Conservation (phyloP, 2,329 filamentous ascomycete species). For the Aspergillus novofumigatus region DNA sequence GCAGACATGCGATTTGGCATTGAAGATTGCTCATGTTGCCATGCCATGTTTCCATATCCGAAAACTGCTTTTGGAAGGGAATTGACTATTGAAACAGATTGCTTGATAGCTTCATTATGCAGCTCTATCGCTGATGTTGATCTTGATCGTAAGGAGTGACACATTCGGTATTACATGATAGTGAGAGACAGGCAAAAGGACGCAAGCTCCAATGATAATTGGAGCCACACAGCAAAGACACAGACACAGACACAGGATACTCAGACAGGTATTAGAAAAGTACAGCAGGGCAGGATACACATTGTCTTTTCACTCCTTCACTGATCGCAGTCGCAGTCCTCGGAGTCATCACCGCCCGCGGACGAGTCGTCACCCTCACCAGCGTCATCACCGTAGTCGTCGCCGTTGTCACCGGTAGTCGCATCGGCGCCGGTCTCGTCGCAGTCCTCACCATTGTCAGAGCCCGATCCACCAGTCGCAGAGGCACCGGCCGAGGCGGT, state of each 20-base stretch:
- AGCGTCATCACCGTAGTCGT: too few species aligned
- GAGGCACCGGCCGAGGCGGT: neutral
- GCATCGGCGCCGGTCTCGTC: neutral
- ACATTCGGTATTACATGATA: neutral
- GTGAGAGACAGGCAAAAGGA: neutral
- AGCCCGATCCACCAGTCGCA: neutral
- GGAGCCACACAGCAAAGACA: neutral
- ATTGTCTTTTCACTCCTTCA: neutral
- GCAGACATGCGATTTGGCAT: too few species aligned
- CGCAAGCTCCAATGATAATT: neutral
- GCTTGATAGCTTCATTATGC: neutral
- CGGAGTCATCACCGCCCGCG: neutral
- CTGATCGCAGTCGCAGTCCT: neutral
- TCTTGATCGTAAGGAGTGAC: neutral
- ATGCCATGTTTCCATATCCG: too few species aligned
- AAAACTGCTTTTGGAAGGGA: fast-evolving
- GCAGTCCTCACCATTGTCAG: neutral
- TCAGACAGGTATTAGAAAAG: neutral
- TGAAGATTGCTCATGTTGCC: too few species aligned
- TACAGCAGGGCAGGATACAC: neutral
- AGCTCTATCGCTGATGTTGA: neutral
- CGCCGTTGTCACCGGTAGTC: too few species aligned
- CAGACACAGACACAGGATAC: neutral
- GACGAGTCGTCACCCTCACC: too few species aligned
- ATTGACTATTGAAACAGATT: neutral